Percentiles rank a stretch among this genome's conserved stretches.
These are phyloP conservation scores for Licmophora abbreviata DNA, from an alignment of 108 stramenopile genomes.

Conservation along the genomic window DNA sequence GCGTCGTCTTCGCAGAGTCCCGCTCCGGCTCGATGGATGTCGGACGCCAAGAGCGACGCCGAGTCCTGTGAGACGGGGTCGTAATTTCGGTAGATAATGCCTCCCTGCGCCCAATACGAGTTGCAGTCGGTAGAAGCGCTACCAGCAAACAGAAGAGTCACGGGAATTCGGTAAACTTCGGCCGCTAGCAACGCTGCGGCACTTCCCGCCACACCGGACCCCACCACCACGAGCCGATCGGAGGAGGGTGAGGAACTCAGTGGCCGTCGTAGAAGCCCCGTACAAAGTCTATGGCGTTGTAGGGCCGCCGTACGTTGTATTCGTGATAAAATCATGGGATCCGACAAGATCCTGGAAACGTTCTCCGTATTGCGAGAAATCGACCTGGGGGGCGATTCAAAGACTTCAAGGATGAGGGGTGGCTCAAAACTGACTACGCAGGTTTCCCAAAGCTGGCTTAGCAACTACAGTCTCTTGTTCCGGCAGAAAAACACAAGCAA, in stretches of 20 bases:
- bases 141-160: constrained; percentile 70
- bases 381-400: background rate
- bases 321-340: too few relatives aligned
- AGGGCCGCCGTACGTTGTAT: too few relatives aligned
- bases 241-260: background rate
- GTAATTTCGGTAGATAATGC: constrained; percentile 87
- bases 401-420: too few relatives aligned
- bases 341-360: too few relatives aligned
- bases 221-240: constrained; percentile 68
- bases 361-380: background rate
- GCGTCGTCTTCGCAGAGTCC: constrained; percentile 78
- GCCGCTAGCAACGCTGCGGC: constrained; percentile 73
- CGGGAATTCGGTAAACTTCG: constrained; percentile 55
- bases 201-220: constrained; percentile 82
- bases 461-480: too few relatives aligned
- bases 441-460: too few relatives aligned
- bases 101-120: constrained; percentile 96
- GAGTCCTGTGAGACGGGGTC: constrained; percentile 54
- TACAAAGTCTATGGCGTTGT: too few relatives aligned
- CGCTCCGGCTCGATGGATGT: constrained; percentile 82
- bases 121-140: constrained; percentile 73
- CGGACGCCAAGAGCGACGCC: constrained; percentile 57
- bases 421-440: too few relatives aligned
- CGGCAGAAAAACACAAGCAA: too few relatives aligned
- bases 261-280: background rate